Conservation (phyloP, 306 rosid genomes). For the Sesbania bispinosa region DNA sequence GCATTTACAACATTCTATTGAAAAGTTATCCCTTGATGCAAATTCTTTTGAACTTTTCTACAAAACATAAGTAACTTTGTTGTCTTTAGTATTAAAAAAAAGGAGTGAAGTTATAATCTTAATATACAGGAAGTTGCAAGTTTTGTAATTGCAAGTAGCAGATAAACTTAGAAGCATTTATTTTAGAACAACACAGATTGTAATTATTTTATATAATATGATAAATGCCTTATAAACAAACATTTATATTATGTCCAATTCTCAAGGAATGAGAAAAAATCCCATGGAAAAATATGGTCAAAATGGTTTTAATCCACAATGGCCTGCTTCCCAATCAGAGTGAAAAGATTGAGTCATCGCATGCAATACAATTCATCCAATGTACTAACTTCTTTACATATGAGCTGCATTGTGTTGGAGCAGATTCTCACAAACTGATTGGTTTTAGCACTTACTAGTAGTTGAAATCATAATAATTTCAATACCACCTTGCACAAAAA, state of each 20-base stretch:
- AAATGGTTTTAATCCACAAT: not conserved
- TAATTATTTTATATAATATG: not conserved
- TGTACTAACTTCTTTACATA: not conserved
- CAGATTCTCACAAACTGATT: not conserved
- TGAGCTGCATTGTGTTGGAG: not conserved
- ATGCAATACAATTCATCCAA: not conserved
- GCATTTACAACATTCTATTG: not conserved
- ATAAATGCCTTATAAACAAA: too few species aligned
- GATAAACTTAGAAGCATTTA: not conserved
- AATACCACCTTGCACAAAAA: not conserved
- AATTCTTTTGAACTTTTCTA: not conserved
- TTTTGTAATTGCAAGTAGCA: not conserved
- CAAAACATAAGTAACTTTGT: not conserved
- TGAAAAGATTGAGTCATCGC: not conserved
- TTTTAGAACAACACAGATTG: not conserved
- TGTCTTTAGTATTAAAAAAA: not conserved
- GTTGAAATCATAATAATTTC: not conserved
- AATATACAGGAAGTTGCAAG: not conserved
- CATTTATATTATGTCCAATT: too few species aligned
- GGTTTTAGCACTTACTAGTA: not conserved
- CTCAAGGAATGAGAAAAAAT: not conserved
- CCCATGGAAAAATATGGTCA: not conserved
- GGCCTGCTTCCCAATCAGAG: not conserved
- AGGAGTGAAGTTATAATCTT: not conserved
- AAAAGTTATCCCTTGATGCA: not conserved